Evolutionary conservation across 208 protist species (phyloP).

Genomic region (Leishmania gerbilli): DNA sequence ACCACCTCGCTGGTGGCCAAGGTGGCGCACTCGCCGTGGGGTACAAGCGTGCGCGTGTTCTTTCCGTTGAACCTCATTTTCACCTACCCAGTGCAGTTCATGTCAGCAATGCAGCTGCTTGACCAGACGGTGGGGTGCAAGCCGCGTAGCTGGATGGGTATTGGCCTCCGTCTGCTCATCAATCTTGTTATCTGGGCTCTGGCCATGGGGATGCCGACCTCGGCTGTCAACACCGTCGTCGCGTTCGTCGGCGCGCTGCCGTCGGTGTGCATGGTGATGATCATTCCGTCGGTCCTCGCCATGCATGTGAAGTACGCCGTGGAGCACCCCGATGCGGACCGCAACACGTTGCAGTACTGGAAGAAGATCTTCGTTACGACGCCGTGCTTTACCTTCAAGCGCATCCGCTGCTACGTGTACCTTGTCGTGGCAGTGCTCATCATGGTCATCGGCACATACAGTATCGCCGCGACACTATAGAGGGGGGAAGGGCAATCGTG

Average conservation of each 20-base stretch:
- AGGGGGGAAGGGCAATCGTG: not conserved
- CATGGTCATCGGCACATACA: conserved; percentile 77
- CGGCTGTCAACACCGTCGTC: conserved; percentile 74
- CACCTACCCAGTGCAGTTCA: conserved; percentile 78
- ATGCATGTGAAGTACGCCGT: conserved; percentile 56
- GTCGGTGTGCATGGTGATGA: conserved; percentile 69
- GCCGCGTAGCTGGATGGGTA: conserved; percentile 51
- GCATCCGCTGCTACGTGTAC: conserved; percentile 53
- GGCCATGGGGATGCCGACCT: conserved; percentile 55
- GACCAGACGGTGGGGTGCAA: conserved; percentile 55
- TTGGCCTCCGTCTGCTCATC: conserved; percentile 56
- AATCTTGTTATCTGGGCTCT: conserved; percentile 67
- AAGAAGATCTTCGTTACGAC: conserved; percentile 40
- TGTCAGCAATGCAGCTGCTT: conserved; percentile 77
- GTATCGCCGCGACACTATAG: conserved; percentile 31
- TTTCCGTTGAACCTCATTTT: conserved; percentile 68
- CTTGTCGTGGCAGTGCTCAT: conserved; percentile 59
- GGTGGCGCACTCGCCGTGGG: conserved; percentile 50
- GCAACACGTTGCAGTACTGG: conserved; percentile 57
- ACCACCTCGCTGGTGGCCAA: conserved; percentile 45
- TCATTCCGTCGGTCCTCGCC: conserved; percentile 56
- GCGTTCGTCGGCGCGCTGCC: conserved; percentile 73
- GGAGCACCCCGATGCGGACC: conserved; percentile 52
- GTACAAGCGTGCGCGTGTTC: conserved; percentile 42
- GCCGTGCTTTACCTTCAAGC: conserved; percentile 39